Percentiles rank a stretch among this genome's conserved stretches.
These are phyloP conservation scores for Didymella lethalis DNA, from an alignment of 2,329 filamentous ascomycete species.

Conservation along the genomic window DNA sequence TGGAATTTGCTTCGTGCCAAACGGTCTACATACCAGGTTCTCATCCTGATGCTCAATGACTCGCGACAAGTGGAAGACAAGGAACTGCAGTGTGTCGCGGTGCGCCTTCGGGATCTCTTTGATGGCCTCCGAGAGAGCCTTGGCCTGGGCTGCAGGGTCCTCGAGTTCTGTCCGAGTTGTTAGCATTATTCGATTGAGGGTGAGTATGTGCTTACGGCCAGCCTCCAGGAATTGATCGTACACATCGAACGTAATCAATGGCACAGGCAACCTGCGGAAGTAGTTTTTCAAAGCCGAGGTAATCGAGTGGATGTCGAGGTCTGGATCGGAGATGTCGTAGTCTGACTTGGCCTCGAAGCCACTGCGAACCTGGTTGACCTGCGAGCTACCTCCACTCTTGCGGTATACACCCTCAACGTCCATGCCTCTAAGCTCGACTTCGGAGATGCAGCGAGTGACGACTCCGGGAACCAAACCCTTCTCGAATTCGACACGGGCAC, in stretches of 20 bases:
- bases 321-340: conserved; percentile 91
- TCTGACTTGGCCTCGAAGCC: conserved; percentile 88
- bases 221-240: conserved; percentile 90
- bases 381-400: conserved; percentile 92
- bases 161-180: conserved; percentile 62
- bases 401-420: conserved; percentile 97
- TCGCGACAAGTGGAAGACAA: conserved; percentile 90
- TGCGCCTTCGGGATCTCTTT: conserved; percentile 82
- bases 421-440: conserved; percentile 94
- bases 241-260: conserved; percentile 88
- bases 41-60: conserved; percentile 83
- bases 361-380: conserved; percentile 88
- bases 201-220: conserved; percentile 63
- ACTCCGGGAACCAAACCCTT: conserved; percentile 88
- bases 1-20: not conserved
- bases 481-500: conserved; percentile 85
- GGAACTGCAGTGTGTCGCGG: conserved; percentile 87
- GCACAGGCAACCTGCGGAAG: conserved; percentile 89
- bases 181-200: conserved; percentile 6
- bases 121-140: conserved; percentile 76
- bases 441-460: conserved; percentile 92
- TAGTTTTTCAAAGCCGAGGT: conserved; percentile 97
- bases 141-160: conserved; percentile 57
- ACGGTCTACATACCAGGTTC: conserved; percentile 72
- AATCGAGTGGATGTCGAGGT: conserved; percentile 93